Base-by-base conservation (phyloP, 352 stramenopile genomes). In the Phytophthora ohioensis region DNA sequence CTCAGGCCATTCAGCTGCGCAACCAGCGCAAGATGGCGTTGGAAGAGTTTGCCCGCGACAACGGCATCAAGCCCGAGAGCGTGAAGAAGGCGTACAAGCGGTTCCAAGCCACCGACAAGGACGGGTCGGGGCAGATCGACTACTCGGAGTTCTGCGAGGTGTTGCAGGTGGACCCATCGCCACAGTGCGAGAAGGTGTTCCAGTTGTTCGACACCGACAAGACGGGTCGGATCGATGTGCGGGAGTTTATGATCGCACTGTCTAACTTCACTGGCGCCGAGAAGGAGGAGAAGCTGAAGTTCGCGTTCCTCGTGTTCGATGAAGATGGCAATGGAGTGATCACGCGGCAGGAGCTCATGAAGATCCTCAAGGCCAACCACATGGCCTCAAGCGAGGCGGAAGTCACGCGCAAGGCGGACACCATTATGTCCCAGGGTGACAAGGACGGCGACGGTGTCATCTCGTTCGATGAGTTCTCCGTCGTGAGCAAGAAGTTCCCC, bases 101-200 rank as follows among this genome's bases (percentile, higher is more conserved):
- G 34, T 99, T 98, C 84, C 91, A 98, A 80, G 90, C 91, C 11
- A 96, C 91, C 3, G 93, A 98, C 78, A 98, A 98, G 67, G 92
- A 98, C 54, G 96, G 95, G 31, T 98, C 88, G 4, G 97, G 97
- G 27, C 87, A 98, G 68, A 98, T 98, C 61, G 93, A 98, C 76
- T 99, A 98, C 84, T 97, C 93, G 15, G 97, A 99, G 78, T 99
- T 99, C 80, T 99, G 97, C 65, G 93, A 99, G 70, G 84, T 99
- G 35, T 83, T 99, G 80, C 91, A 98, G 67, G 88, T 98, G 45
- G 95, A 98, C 60, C 92, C 95, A 27, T 94, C 86, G 42, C 84
- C 91, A 7, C 88, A 97, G 72, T 93, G 87, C 56, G 93, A 99
- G 69, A 97, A 95, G 67, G 76, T 98, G 5, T 99, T 98, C 84